These are phyloP conservation scores for Apiotrichum siamense DNA, from an alignment of 1,284 basidiomycete species.

Conservation along the genomic window DNA sequence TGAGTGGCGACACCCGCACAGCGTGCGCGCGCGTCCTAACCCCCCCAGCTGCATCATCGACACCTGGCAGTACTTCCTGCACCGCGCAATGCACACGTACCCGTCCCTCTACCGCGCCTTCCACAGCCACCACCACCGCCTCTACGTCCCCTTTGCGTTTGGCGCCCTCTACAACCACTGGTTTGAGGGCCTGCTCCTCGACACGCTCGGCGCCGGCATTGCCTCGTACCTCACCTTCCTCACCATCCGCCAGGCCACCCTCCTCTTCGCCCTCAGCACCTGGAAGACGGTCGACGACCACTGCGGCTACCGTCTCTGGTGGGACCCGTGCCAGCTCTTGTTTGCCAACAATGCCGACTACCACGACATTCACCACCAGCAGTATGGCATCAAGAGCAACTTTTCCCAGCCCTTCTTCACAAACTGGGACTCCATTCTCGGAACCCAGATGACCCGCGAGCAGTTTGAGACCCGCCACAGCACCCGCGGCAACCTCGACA, in stretches of 20 bases:
- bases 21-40: constrained; percentile 8
- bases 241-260: constrained; percentile 73
- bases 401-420: constrained; percentile 87
- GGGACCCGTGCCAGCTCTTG: constrained; percentile 80
- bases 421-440: constrained; percentile 46
- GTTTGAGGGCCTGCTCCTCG: constrained; percentile 85
- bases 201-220: constrained; percentile 72
- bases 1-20: constrained; percentile 52
- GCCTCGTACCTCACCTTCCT: constrained; percentile 68
- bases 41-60: constrained; percentile 80
- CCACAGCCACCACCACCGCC: constrained; percentile 91
- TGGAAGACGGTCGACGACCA: constrained; percentile 98
- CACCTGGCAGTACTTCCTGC: constrained; percentile 97
- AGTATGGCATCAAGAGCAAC: constrained; percentile 90
- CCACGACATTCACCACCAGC: constrained; percentile 96
- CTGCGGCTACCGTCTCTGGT: constrained; percentile 84
- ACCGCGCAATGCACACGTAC: constrained; percentile 86
- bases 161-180: constrained; percentile 98
- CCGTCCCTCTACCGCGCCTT: constrained; percentile 85
- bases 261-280: constrained; percentile 78
- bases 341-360: constrained; percentile 95
- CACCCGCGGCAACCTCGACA: background rate
- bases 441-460: constrained; percentile 44
- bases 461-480: constrained; percentile 25
- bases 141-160: constrained; percentile 96